Conservation (phyloP, 768 basidiomycete genomes). For the Gymnopilus dilepis region DNA sequence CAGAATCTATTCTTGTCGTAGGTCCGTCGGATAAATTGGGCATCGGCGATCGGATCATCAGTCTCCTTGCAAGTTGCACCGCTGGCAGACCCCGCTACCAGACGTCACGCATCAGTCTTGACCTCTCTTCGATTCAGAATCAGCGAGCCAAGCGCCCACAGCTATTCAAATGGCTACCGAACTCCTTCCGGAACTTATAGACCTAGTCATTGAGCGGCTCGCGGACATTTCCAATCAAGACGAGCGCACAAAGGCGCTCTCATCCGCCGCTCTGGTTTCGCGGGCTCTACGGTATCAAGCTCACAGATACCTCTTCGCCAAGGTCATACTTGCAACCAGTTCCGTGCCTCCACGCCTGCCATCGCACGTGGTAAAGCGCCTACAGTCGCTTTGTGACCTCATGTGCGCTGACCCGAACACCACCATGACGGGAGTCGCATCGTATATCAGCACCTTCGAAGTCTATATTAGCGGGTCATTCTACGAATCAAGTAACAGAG, state of each 20-base stretch:
- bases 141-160: neutral
- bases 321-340: neutral
- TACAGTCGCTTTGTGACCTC: neutral
- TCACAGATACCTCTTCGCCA: neutral
- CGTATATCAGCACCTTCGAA: neutral
- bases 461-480: neutral
- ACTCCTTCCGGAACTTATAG: neutral
- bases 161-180: neutral
- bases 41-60: too few relatives aligned
- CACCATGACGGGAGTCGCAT: neutral
- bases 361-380: neutral
- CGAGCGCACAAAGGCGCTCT: neutral
- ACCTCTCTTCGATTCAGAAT: neutral
- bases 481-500: neutral
- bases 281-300: neutral
- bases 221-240: neutral
- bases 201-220: neutral
- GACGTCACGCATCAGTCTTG: too few relatives aligned
- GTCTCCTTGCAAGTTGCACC: too few relatives aligned
- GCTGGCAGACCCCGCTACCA: neutral
- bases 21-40: too few relatives aligned
- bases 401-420: neutral
- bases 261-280: neutral
- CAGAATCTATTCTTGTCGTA: too few relatives aligned
- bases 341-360: neutral